phyloP scores from a whole-genome alignment of 2,329 filamentous ascomycete genomes.

The Verticillium nubilum region DNA sequence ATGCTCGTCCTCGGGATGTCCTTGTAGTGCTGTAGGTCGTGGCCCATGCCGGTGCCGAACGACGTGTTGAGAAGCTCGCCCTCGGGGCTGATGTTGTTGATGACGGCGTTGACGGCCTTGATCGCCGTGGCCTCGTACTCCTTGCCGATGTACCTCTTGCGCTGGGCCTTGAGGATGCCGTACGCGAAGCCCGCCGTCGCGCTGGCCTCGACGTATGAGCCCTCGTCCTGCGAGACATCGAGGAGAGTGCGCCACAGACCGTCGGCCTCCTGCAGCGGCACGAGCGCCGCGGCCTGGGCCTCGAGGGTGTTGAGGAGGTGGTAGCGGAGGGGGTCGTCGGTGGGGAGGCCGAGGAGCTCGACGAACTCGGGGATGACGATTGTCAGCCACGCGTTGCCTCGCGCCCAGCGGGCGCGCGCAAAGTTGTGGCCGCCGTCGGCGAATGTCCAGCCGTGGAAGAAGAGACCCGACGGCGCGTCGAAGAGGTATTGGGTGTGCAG shows the following conservation, averaged over 20 bases:
- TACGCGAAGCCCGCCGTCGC: constrained; percentile 79
- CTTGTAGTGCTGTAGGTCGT: constrained; percentile 68
- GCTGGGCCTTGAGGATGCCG: constrained; percentile 67
- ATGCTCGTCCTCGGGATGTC: constrained; percentile 72
- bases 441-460: constrained; percentile 81
- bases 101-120: constrained; percentile 60
- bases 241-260: constrained; percentile 74
- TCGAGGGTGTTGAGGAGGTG: constrained; percentile 59
- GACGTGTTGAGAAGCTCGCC: constrained; percentile 71
- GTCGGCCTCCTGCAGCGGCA: constrained; percentile 50
- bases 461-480: constrained; percentile 65
- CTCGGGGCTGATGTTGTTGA: constrained; percentile 58
- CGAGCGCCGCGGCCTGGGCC: constrained; percentile 63
- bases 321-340: constrained; percentile 57
- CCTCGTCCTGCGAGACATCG: constrained; percentile 58
- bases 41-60: constrained; percentile 76
- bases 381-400: constrained; percentile 69
- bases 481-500: constrained; percentile 75
- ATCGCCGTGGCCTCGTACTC: constrained; percentile 58
- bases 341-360: constrained; percentile 60
- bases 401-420: constrained; percentile 50
- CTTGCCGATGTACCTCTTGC: constrained; percentile 62
- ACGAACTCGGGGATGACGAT: constrained; percentile 81
- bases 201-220: constrained; percentile 71
- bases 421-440: constrained; percentile 60